Conservation (phyloP, 371 early-diverging fungal species). For the Mortierella sp. region DNA sequence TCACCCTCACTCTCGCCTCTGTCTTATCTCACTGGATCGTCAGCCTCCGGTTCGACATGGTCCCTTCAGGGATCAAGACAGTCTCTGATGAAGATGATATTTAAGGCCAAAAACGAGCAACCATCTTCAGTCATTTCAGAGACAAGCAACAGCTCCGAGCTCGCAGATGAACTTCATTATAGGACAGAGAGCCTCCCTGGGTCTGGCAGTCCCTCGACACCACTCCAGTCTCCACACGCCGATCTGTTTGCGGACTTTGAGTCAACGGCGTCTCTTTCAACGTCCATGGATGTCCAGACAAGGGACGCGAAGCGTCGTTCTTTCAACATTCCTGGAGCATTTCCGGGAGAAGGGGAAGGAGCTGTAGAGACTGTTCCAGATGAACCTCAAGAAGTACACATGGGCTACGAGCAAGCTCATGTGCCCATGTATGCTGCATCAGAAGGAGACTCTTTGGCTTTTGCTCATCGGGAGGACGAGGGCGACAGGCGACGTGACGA, state of each 20-base stretch:
- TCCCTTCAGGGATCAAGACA: constrained; percentile 42
- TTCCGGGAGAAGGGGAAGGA: constrained; percentile 32
- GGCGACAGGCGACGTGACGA: not conserved
- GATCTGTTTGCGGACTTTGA: constrained; percentile 45
- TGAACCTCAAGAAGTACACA: constrained; percentile 1
- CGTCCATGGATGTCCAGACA: constrained; percentile 9
- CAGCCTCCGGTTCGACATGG: constrained; percentile 39
- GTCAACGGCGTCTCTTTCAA: constrained; percentile 5
- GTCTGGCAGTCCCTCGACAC: constrained; percentile 16
- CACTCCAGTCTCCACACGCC: constrained; percentile 5
- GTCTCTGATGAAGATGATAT: constrained; percentile 50
- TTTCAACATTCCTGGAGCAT: constrained; percentile 37
- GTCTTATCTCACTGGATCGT: constrained; percentile 38
- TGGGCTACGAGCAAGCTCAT: constrained; percentile 5
- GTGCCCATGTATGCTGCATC: constrained; percentile 46
- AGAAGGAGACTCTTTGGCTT: constrained; percentile 28
- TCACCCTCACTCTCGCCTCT: constrained; percentile 43
- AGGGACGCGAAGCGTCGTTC: constrained; percentile 38
- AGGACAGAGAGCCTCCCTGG: constrained; percentile 1
- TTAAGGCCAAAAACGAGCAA: constrained; percentile 38
- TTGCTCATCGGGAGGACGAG: not conserved
- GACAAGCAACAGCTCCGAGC: not conserved
- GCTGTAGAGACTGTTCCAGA: constrained; percentile 15
- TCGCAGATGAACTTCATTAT: not conserved
- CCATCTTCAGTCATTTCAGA: constrained; percentile 1